Evolutionary conservation across 2,329 filamentous ascomycete species (phyloP), one percentile per base, ranked within the genome.

Genomic region (Hypoxylon sp.): DNA sequence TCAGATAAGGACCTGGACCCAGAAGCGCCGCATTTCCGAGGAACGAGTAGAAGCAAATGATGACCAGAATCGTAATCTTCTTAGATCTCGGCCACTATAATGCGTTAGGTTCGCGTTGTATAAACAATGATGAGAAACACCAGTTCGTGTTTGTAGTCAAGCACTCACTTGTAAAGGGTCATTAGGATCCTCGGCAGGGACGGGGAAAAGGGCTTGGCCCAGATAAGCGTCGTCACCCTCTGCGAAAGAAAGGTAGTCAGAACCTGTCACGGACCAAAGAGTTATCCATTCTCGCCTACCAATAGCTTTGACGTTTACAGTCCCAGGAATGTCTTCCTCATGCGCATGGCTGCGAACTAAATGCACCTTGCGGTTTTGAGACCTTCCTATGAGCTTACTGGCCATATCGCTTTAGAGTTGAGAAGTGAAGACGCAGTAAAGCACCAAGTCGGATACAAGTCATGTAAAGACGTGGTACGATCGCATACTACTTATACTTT

Each of bases 141-240:
- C 24, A 30, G 8, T 4, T 50, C n/a, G 14, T 3, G 16, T n/a
- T n/a, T n/a, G n/a, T 20, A n/a, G 9, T n/a, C 24, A 18, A 18
- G 59, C 70, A 49, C 62, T 12, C 75, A 82, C 80, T 72, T 83
- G 83, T 8, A 88, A 78, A 6, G 86, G 86, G 72, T 89, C 86
- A 63, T 89, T 89, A 0, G 86, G 86, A 69, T 88, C 86, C 57
- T 87, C 82, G 1, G 85, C 84, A 1, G 87, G 86, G 0, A 88
- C 86, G 1, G 87, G 86, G 68, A 84, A 89, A 2, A 89, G 78
- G 2, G 87, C 86, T 72, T 88, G 86, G 20, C 87, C 87, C 62
- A 86, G 85, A 0, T 79, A 85, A 0, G 85, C 85, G 68, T 88
- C 85, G 70, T 88, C 85, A 46, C 85, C 86, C 77, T 87, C 85